These are phyloP conservation scores for Neurospora sp. DNA, from an alignment of 495 filamentous ascomycete species.

Conservation along the genomic window DNA sequence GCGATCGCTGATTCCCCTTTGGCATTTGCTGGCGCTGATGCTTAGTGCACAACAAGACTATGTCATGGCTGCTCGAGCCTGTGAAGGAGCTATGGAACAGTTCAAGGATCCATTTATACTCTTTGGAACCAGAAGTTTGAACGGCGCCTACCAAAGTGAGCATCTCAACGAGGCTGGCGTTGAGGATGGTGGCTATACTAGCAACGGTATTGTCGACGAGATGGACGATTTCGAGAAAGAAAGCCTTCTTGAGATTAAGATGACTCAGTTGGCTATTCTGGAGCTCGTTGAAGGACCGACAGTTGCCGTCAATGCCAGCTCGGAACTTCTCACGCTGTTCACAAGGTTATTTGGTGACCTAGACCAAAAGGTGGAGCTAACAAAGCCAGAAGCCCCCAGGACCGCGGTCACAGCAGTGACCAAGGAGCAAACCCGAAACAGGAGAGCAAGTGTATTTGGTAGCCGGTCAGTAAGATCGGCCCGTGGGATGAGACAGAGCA, in stretches of 20 bases:
- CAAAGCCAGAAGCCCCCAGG: slow-evolving; percentile 45
- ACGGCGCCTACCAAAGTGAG: slow-evolving; percentile 40
- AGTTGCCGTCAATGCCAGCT: slow-evolving; percentile 71
- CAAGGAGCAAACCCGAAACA: slow-evolving; percentile 33
- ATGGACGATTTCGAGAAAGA: slow-evolving; percentile 73
- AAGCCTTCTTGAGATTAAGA: slow-evolving; percentile 77
- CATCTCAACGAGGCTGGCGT: slow-evolving; percentile 37
- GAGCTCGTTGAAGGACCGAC: slow-evolving; percentile 75
- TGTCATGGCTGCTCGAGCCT: slow-evolving; percentile 63
- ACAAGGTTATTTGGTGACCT: slow-evolving; percentile 59
- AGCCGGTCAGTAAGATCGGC: slow-evolving; percentile 34
- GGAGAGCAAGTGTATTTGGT: slow-evolving; percentile 67
- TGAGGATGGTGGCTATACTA: slow-evolving; percentile 2
- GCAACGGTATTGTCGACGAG: slow-evolving; percentile 51
- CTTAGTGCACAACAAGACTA: slow-evolving; percentile 83
- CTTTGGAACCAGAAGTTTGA: slow-evolving; percentile 37
- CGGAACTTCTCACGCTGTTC: slow-evolving; percentile 76
- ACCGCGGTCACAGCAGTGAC: slow-evolving; percentile 57
- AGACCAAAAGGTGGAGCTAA: slow-evolving; percentile 24
- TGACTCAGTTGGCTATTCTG: slow-evolving; percentile 79
- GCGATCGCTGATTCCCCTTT: slow-evolving; percentile 54
- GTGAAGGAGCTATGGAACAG: slow-evolving; percentile 83
- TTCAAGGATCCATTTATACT: slow-evolving; percentile 54
- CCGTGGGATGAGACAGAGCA: slow-evolving; percentile 20
- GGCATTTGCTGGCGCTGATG: slow-evolving; percentile 80